phyloP scores from a whole-genome alignment of 768 basidiomycete species.

The Sistotremastrum suecicum region DNA sequence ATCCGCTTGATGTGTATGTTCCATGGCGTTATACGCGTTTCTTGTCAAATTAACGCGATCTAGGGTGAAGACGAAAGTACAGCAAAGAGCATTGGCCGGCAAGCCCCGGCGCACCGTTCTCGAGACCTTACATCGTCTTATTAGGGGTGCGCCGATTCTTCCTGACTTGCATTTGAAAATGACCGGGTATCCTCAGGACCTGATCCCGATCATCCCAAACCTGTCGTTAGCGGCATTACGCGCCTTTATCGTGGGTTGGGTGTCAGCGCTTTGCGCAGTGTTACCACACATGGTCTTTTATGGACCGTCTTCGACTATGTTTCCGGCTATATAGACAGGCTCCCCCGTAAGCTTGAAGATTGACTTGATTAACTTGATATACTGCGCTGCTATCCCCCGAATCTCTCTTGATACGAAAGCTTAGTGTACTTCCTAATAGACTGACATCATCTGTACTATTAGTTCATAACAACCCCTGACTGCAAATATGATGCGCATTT shows the following conservation, averaged over 20 bases:
- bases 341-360: constrained; percentile 17
- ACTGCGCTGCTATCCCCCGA: too few relatives aligned
- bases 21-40: not conserved
- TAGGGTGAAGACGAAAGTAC: constrained; percentile 91
- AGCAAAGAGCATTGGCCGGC: constrained; percentile 80
- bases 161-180: not conserved
- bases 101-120: constrained; percentile 53
- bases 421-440: too few relatives aligned
- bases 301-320: constrained; percentile 90
- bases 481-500: too few relatives aligned
- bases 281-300: constrained; percentile 84
- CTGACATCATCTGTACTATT: too few relatives aligned
- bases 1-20: constrained; percentile 84
- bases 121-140: constrained; percentile 64
- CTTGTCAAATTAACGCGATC: constrained; percentile 5
- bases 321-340: constrained; percentile 54
- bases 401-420: too few relatives aligned
- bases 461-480: too few relatives aligned
- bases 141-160: constrained; percentile 45
- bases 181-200: constrained; percentile 35
- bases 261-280: constrained; percentile 82
- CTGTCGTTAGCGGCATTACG: constrained; percentile 59
- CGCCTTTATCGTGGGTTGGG: constrained; percentile 90
- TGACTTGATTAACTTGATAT: too few relatives aligned
- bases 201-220: constrained; percentile 64